phyloP scores from a whole-genome alignment of 176 grass and related monocot genomes.

The Hyparrhenia diplandra region DNA sequence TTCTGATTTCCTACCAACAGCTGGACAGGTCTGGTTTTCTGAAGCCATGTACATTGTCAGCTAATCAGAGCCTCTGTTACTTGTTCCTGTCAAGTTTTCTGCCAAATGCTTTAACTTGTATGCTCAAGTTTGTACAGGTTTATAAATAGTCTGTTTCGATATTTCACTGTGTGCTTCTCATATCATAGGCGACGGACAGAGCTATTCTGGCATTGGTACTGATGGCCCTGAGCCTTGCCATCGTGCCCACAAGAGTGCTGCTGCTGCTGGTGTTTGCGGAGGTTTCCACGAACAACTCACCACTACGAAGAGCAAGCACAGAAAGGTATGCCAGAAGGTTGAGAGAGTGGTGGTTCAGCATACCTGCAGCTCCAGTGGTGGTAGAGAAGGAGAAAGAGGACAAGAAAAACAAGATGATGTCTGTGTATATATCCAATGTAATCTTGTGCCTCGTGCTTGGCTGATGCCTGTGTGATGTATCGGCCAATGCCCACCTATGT shows the following conservation, averaged over 20 bases:
- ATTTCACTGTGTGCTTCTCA: neutral
- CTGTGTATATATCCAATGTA: neutral
- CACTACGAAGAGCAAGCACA: conserved; percentile 61
- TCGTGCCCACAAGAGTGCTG: conserved; percentile 59
- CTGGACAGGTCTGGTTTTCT: neutral
- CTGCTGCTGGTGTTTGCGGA: conserved; percentile 67
- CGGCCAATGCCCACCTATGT: conserved; percentile 7
- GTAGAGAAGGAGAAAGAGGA: conserved; percentile 82
- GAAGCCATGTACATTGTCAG: neutral
- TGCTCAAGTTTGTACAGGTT: neutral
- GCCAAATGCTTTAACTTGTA: neutral
- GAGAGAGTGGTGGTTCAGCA: conserved; percentile 99
- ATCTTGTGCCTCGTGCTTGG: neutral
- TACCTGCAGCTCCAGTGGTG: conserved; percentile 89
- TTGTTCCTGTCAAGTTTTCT: neutral
- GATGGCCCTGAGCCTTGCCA: conserved; percentile 53
- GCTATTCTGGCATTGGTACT: conserved; percentile 60
- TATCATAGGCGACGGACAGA: conserved; percentile 65
- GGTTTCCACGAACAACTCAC: conserved; percentile 76
- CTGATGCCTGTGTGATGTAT: neutral
- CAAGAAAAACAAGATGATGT: conserved; percentile 72
- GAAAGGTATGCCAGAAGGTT: conserved; percentile 79
- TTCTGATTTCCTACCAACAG: neutral
- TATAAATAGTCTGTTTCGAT: neutral
- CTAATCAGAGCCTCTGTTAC: neutral